Evolutionary conservation across 1,139 yeast genomes (phyloP).

Genomic region (Suhomyces ambrosiae): DNA sequence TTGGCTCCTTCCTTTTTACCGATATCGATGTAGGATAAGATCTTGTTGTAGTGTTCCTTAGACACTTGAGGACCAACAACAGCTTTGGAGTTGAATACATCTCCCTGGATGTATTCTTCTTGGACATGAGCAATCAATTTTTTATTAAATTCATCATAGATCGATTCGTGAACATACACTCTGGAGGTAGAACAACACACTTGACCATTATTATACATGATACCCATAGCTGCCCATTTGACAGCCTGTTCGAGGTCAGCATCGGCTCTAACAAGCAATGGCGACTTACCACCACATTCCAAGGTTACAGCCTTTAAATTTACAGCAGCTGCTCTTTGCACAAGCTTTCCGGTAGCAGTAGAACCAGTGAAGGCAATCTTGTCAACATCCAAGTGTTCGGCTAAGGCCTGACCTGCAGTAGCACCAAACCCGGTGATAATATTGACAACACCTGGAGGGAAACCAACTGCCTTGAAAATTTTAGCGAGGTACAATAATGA

Average conservation of each 20-base stretch:
- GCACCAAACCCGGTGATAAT: slow-evolving; percentile 60
- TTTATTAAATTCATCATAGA: slow-evolving; percentile 53
- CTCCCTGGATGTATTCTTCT: slow-evolving; percentile 57
- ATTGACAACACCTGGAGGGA: slow-evolving; percentile 72
- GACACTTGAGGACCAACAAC: slow-evolving; percentile 83
- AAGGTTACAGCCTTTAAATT: slow-evolving; percentile 73
- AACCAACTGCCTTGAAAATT: slow-evolving; percentile 62
- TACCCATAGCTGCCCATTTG: slow-evolving; percentile 83
- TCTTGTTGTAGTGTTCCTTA: slow-evolving; percentile 63
- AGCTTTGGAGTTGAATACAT: slow-evolving; percentile 56
- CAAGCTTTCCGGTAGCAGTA: slow-evolving; percentile 60
- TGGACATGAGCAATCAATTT: slow-evolving; percentile 35
- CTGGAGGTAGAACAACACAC: slow-evolving; percentile 51
- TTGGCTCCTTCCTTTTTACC: slow-evolving; percentile 62
- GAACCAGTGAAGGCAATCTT: slow-evolving; percentile 71
- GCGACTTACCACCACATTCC: slow-evolving; percentile 93
- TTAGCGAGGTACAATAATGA: slow-evolving; percentile 58
- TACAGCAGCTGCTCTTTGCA: slow-evolving; percentile 63
- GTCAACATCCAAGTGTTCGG: slow-evolving; percentile 55
- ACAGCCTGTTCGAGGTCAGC: slow-evolving; percentile 81
- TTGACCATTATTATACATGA: slow-evolving; percentile 71
- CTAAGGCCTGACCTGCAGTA: slow-evolving; percentile 59
- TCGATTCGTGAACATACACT: slow-evolving; percentile 44
- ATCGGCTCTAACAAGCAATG: slow-evolving; percentile 68
- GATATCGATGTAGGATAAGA: slow-evolving; percentile 50